Evolutionary conservation across 2,329 filamentous ascomycete species (phyloP).

Genomic region (Cladosporium sp.): DNA sequence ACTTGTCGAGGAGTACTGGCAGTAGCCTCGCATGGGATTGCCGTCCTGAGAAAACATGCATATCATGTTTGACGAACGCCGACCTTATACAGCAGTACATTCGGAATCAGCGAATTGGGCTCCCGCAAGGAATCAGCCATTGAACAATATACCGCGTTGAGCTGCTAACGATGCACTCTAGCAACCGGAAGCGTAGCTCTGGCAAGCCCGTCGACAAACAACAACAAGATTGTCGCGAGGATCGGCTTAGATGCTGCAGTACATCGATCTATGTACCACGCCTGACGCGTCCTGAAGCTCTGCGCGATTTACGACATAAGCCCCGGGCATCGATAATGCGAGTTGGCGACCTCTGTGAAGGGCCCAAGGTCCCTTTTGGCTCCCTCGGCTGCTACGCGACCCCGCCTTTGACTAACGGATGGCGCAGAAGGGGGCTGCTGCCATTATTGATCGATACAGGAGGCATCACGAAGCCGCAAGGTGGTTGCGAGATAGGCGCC

Average conservation of each 20-base stretch:
- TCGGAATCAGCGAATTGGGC: no score
- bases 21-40: no score
- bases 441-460: background rate
- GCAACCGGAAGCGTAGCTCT: no score
- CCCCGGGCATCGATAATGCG: background rate
- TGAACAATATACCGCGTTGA: no score
- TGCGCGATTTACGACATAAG: conserved; percentile 10
- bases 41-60: no score
- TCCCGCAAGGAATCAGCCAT: no score
- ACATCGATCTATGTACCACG: background rate
- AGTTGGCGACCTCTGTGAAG: background rate
- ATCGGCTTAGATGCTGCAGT: background rate
- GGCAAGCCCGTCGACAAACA: no score
- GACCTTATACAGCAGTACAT: no score
- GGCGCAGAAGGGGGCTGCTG: background rate
- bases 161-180: no score
- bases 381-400: conserved; percentile 3
- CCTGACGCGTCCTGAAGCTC: conserved; percentile 2
- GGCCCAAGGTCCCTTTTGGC: background rate
- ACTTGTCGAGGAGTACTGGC: no score
- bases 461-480: background rate
- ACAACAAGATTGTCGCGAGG: background rate
- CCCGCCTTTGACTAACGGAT: background rate
- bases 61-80: no score
- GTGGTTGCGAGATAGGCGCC: conserved; percentile 6